Conservation (phyloP, 2,329 filamentous ascomycete genomes). For the Mycogone perniciosa region DNA sequence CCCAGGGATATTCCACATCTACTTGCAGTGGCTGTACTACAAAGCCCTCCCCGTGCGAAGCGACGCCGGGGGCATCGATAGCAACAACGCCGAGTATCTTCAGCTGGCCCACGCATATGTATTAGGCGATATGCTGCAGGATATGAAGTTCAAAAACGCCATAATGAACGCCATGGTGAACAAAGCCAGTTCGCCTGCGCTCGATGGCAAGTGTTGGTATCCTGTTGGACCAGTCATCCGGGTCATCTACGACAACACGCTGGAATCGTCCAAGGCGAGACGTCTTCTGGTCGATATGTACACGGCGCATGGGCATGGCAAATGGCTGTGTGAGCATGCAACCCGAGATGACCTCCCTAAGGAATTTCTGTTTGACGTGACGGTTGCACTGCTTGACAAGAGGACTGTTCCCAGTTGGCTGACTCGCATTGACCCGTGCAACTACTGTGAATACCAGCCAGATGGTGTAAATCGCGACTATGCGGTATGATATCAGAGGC, state of each 20-base stretch:
- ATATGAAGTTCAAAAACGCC: constrained; percentile 7
- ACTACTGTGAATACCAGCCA: too few species aligned
- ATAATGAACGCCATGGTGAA: constrained; percentile 8
- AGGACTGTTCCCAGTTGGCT: background rate
- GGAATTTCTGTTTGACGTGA: constrained; percentile 3
- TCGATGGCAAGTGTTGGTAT: background rate
- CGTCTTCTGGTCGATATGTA: constrained; percentile 6
- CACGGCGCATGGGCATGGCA: background rate
- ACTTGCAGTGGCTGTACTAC: constrained; percentile 10
- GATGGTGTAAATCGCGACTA: too few species aligned
- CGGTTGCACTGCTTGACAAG: background rate
- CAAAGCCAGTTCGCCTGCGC: background rate
- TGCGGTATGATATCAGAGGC: too few species aligned
- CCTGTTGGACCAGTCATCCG: constrained; percentile 2
- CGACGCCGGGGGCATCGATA: constrained; percentile 1
- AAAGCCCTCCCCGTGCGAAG: constrained; percentile 3
- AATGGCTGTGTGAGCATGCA: background rate
- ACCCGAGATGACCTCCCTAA: background rate
- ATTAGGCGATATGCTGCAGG: constrained; percentile 9
- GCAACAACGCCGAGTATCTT: constrained; percentile 8
- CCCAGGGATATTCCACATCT: constrained; percentile 5
- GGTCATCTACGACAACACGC: constrained; percentile 7
- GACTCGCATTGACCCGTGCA: too few species aligned
- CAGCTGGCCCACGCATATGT: constrained; percentile 11
- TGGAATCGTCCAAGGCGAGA: background rate